These are phyloP conservation scores for Carex parvula DNA, from an alignment of 176 grass and related monocot genomes.

Conservation along the genomic window DNA sequence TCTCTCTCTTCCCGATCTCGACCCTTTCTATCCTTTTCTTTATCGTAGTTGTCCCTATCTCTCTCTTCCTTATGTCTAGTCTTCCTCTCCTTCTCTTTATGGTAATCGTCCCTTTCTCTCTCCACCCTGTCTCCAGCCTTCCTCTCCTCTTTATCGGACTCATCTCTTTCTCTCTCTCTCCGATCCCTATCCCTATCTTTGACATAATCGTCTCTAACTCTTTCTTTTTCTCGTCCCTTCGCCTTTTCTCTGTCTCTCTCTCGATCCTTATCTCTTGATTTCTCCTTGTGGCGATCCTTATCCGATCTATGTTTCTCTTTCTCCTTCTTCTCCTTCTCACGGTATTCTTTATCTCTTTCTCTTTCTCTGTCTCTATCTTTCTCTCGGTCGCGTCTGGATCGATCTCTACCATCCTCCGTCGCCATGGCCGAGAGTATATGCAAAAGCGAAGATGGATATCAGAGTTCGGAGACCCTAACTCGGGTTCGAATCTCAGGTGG, in stretches of 20 bases:
- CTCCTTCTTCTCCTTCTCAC: conserved; percentile 29
- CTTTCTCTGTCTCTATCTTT: conserved; percentile 13
- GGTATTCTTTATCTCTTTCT: conserved; percentile 13
- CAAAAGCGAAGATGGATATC: neutral
- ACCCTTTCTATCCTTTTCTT: conserved; percentile 11
- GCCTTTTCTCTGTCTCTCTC: neutral
- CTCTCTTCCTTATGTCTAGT: neutral
- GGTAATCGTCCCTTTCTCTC: neutral
- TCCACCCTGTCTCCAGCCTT: conserved; percentile 27
- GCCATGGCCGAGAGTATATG: neutral
- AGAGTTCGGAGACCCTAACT: neutral
- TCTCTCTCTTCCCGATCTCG: conserved; percentile 33
- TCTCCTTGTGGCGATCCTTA: conserved; percentile 33
- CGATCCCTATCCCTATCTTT: conserved; percentile 10
- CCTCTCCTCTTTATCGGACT: conserved; percentile 24
- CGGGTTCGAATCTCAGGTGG: neutral
- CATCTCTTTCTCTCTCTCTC: conserved; percentile 25
- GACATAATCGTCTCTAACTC: neutral
- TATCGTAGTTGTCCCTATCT: conserved; percentile 4
- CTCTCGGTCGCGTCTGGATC: conserved; percentile 20
- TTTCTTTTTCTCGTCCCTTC: neutral
- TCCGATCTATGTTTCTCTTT: conserved; percentile 34
- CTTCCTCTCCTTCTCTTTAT: neutral
- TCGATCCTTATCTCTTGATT: neutral
- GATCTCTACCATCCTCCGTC: conserved; percentile 17